Conservation (phyloP, 306 rosid genomes). For the Gastrolobium bilobum region DNA sequence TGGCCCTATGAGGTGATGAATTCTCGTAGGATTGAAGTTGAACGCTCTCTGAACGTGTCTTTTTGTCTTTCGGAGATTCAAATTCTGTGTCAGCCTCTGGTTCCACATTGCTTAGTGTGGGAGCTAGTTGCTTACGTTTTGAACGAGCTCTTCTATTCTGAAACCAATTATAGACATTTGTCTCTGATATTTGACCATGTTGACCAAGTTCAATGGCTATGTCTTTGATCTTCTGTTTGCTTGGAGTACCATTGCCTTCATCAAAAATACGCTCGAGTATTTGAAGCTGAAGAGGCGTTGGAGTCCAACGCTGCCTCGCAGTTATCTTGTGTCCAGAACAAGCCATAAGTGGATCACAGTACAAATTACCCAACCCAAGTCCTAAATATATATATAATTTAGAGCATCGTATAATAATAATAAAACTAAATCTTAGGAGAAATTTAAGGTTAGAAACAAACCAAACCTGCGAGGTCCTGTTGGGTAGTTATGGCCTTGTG, state of each 20-base stretch:
- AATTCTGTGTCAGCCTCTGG: conserved; percentile 57
- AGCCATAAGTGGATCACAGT: conserved; percentile 76
- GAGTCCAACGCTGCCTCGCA: conserved; percentile 85
- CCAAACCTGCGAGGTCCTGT: conserved; percentile 67
- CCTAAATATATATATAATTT: conserved; percentile 47
- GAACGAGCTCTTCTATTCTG: conserved; percentile 90
- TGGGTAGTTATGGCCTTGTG: conserved; percentile 72
- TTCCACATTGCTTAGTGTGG: conserved; percentile 50
- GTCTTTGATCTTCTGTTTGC: conserved; percentile 74
- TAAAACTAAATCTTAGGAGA: no score
- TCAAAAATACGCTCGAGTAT: conserved; percentile 73
- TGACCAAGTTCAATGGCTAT: conserved; percentile 68
- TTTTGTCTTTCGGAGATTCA: conserved; percentile 66
- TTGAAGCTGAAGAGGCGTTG: conserved; percentile 76
- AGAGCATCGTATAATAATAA: no score
- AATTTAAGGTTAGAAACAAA: no score
- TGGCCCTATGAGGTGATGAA: conserved; percentile 50
- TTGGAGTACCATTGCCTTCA: conserved; percentile 80
- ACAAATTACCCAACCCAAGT: conserved; percentile 63
- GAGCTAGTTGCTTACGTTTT: conserved; percentile 67
- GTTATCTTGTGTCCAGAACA: conserved; percentile 73
- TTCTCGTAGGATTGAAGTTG: conserved; percentile 48
- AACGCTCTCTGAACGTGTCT: conserved; percentile 49
- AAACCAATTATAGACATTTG: conserved; percentile 90
- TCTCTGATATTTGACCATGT: conserved; percentile 83